Evolutionary conservation across 345 rosid species (phyloP).

Genomic region (Ceriops tagal): DNA sequence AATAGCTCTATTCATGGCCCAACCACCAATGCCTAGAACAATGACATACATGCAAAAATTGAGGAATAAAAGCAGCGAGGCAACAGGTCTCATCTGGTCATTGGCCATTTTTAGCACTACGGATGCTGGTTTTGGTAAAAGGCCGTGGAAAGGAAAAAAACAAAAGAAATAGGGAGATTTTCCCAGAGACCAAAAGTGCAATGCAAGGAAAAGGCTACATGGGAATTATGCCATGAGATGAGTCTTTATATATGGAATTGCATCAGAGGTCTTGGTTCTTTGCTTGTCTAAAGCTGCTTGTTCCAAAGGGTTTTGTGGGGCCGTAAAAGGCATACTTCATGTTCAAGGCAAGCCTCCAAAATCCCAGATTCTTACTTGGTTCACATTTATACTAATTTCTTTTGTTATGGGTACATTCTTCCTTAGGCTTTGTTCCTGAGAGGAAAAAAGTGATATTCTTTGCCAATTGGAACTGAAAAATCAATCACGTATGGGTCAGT

Average conservation of each 20-base stretch:
- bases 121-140: conserved; percentile 6
- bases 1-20: conserved; percentile 81
- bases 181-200: conserved; percentile 2
- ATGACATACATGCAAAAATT: conserved; percentile 75
- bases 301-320: conserved; percentile 40
- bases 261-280: conserved; percentile 47
- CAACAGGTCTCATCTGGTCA: conserved; percentile 48
- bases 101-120: conserved; percentile 39
- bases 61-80: conserved; percentile 53
- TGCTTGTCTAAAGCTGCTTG: conserved; percentile 66
- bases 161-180: neutral
- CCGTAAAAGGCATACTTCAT: conserved; percentile 63
- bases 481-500: no score
- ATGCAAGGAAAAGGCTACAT: conserved; percentile 7
- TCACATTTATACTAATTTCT: conserved; percentile 7
- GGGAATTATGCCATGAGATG: conserved; percentile 19
- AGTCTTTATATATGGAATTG: conserved; percentile 17
- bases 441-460: conserved; percentile 28
- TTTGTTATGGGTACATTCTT: conserved; percentile 9
- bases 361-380: conserved; percentile 37
- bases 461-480: conserved; percentile 13
- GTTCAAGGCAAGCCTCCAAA: conserved; percentile 47
- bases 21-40: conserved; percentile 70
- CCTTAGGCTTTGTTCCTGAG: conserved; percentile 2
- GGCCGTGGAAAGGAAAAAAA: conserved; percentile 10